Evolutionary conservation across 2,329 filamentous ascomycete genomes (phyloP), one percentile per base, ranked within the genome.

Genomic region (Pseudocercospora pini-densiflorae): DNA sequence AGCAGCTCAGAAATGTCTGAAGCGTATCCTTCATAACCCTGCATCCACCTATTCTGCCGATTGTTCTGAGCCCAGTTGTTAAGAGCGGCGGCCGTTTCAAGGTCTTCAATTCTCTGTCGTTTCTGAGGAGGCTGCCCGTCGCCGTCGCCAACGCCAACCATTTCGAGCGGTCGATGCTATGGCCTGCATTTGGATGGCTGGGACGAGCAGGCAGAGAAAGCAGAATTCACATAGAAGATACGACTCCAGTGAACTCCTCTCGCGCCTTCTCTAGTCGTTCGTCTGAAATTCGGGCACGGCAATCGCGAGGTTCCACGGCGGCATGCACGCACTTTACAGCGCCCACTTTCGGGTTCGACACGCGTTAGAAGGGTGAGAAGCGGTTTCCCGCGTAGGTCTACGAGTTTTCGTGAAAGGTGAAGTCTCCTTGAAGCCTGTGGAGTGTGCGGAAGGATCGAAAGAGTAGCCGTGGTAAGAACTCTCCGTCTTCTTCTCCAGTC

Each of bases 141-240:
- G 51, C 7, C 51, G 51, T 55, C 27, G 51, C 23, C 51, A 55
- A 55, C 51, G 51, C 51, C 51, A 55, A 33, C 51, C 51, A 55
- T 55, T 27, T 27, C 27, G 51, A n/a, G 27, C 23, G 16, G 21
- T 55, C 16, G 51, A n/a, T 55, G 16, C 27, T 31, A 31, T 27
- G 51, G 14, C 27, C 27, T 55, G 24, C 51, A 55, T 55, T 29
- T 21, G 23, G 47, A 51, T 43, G 47, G 47, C 19, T 21, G 6
- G 45, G 45, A 10, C 23, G 45, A 16, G 19, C 19, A 51, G 19
- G 23, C 19, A 51, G 14, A 27, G 21, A 6, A 49, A 24, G 45
- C 19, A 19, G 45, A 16, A 23, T 23, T 47, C n/a, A 9, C 45
- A 47, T 36, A 36, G 33, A 36, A 36, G 33, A 36, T 14, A 40